A percentile compares a stretch with the other conserved stretches of the same genome.
These are phyloP conservation scores for Penicillium sp. DNA, from an alignment of 2,329 filamentous ascomycete genomes.

Conservation along the genomic window DNA sequence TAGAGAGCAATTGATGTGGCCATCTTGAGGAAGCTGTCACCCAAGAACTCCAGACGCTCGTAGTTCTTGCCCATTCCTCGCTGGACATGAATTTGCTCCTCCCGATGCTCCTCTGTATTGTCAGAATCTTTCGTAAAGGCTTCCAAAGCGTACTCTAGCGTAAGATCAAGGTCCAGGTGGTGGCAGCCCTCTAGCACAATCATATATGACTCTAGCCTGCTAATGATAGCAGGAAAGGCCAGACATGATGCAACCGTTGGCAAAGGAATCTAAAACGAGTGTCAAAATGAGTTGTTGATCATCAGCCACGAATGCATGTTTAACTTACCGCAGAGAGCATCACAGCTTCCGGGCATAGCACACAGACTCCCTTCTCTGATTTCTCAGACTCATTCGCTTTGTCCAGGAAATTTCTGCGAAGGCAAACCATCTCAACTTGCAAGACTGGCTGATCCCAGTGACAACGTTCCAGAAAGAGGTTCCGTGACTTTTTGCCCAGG, in stretches of 20 bases:
- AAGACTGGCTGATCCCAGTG: conserved; percentile 79
- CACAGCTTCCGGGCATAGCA: conserved; percentile 77
- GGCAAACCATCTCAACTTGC: conserved; percentile 72
- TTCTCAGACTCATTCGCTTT: conserved; percentile 61
- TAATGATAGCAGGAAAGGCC: conserved; percentile 81
- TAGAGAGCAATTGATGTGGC: conserved; percentile 89
- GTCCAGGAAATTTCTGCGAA: conserved; percentile 85
- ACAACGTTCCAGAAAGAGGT: conserved; percentile 57
- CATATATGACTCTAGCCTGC: conserved; percentile 79
- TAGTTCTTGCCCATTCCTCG: conserved; percentile 93
- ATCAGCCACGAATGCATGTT: background rate
- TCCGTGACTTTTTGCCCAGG: conserved; percentile 67
- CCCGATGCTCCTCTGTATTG: conserved; percentile 74
- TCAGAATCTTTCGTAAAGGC: conserved; percentile 93
- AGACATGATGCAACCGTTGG: conserved; percentile 75
- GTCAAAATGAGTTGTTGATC: background rate
- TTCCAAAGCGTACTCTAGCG: conserved; percentile 76
- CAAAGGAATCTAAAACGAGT: conserved; percentile 64
- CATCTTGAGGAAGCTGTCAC: conserved; percentile 95
- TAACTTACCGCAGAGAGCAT: conserved; percentile 73
- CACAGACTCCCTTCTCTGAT: conserved; percentile 61
- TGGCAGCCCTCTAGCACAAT: conserved; percentile 78
- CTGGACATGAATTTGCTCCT: conserved; percentile 74
- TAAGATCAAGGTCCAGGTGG: conserved; percentile 68
- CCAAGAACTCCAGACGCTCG: conserved; percentile 90